Evolutionary conservation across 208 protist genomes (phyloP).

Genomic region (Kentomonas sorsogonicus): DNA sequence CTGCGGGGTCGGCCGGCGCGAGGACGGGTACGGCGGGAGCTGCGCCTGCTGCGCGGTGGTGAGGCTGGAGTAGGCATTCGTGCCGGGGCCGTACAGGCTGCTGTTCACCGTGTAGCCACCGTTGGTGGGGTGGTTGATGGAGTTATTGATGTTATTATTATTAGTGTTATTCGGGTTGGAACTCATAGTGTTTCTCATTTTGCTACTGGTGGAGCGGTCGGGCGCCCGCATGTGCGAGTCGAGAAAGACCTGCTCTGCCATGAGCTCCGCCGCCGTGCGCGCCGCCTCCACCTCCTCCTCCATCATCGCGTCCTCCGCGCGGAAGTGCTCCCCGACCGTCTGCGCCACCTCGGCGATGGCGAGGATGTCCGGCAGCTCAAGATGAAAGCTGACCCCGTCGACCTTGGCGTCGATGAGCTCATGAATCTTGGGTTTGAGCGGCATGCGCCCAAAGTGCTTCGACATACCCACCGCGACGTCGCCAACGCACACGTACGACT

Average conservation of each 20-base stretch:
- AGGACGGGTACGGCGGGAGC: too few species aligned
- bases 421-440: conserved; percentile 63
- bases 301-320: conserved; percentile 45
- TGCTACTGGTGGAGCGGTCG: too few species aligned
- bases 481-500: conserved; percentile 43
- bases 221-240: conserved; percentile 18
- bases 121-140: too few species aligned
- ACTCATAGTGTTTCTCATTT: too few species aligned
- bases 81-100: too few species aligned
- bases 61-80: too few species aligned
- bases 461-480: conserved; percentile 43
- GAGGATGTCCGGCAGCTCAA: conserved; percentile 50
- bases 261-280: conserved; percentile 41
- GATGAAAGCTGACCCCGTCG: conserved; percentile 45
- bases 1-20: too few species aligned
- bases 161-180: too few species aligned
- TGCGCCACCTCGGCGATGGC: conserved; percentile 34
- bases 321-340: conserved; percentile 42
- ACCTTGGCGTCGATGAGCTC: conserved; percentile 50
- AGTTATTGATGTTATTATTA: not conserved
- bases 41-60: too few species aligned
- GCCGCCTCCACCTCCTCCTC: conserved; percentile 50
- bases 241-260: conserved; percentile 37
- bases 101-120: too few species aligned
- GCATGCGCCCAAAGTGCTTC: conserved; percentile 75